Conservation (phyloP, 1,284 basidiomycete genomes). For the Somion occarium region DNA sequence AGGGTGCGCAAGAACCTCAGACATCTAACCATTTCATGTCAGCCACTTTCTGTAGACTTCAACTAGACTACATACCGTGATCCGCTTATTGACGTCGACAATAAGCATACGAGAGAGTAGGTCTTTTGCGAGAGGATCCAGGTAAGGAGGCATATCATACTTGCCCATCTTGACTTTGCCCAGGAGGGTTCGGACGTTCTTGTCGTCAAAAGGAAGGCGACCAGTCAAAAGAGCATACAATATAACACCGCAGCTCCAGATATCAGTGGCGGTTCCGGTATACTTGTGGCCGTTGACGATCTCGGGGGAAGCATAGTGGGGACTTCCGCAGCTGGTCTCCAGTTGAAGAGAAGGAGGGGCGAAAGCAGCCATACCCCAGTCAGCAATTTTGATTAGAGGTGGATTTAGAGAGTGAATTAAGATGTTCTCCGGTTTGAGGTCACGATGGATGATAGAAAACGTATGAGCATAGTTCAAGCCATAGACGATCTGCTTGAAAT, state of each 20-base stretch:
- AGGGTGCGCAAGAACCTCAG: constrained; percentile 84
- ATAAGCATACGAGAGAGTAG: constrained; percentile 82
- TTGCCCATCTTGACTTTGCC: constrained; percentile 89
- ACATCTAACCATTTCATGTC: constrained; percentile 53
- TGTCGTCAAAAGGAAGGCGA: constrained; percentile 86
- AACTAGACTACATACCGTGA: constrained; percentile 57
- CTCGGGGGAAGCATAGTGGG: constrained; percentile 98
- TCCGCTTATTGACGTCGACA: constrained; percentile 83
- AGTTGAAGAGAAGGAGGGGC: constrained; percentile 78
- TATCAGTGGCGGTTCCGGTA: constrained; percentile 90
- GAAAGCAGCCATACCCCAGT: constrained; percentile 99
- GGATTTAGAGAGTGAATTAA: constrained; percentile 81
- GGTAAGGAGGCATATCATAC: constrained; percentile 74
- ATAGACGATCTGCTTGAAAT: constrained; percentile 97
- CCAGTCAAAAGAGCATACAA: constrained; percentile 87
- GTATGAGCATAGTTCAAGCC: constrained; percentile 97
- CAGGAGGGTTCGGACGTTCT: constrained; percentile 77
- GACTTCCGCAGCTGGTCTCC: constrained; percentile 95
- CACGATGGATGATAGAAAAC: constrained; percentile 98
- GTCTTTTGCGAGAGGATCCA: constrained; percentile 73
- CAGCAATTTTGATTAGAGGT: constrained; percentile 93
- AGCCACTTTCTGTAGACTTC: constrained; percentile 2
- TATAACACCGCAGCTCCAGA: constrained; percentile 93
- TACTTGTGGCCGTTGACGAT: constrained; percentile 96
- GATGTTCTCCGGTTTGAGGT: constrained; percentile 98